Base-by-base conservation (phyloP, 2,329 filamentous ascomycete species). In the Sclerotinia borealis region DNA sequence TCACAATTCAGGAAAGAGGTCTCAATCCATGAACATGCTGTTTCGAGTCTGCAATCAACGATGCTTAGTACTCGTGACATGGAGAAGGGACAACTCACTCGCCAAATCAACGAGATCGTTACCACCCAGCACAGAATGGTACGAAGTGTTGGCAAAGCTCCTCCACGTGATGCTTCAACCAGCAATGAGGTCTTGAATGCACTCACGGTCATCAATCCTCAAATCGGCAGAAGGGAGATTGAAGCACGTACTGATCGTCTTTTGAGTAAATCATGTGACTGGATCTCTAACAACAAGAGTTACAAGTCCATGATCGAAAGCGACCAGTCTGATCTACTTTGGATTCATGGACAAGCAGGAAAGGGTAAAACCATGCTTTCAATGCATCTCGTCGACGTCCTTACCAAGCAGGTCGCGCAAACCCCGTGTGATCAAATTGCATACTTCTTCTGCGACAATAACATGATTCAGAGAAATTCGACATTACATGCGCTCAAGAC, bases 361-460 rank as follows among this genome's bases (percentile, higher is more conserved):
- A 63, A 63, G n/a, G 61, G 54, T 41, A 63, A 63, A 63, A 59
- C 61, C 25, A 63, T 63, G 61, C 52, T 63, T 50, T 59, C 61
- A 6, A 63, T 59, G 54, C 59, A 49, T 27, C 61, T 63, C 4
- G 47, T 63, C 27, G 61, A 63, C 36, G 25, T 31, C 17, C 47
- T 63, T 10, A 34, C 54, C 54, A 63, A 63, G 34, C 52, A 63
- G 36, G 54, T 63, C 6, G 61, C 61, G 34, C 52, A 59, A n/a
- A 63, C 29, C 4, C 47, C 54, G 6, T 47, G 56, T 27, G 61
- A 63, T 27, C 54, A 62, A 56, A 25, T 62, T 3, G 60, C 60
- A 7, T 62, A 62, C 43, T 62, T 62, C 10, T 62, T 62, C 41
- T 62, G 60, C 41, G 60, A 62, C 9, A 62, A 62, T 11, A 62